phyloP scores from a whole-genome alignment of 2,329 filamentous ascomycete species.

The Phaeosphaeria sp. region DNA sequence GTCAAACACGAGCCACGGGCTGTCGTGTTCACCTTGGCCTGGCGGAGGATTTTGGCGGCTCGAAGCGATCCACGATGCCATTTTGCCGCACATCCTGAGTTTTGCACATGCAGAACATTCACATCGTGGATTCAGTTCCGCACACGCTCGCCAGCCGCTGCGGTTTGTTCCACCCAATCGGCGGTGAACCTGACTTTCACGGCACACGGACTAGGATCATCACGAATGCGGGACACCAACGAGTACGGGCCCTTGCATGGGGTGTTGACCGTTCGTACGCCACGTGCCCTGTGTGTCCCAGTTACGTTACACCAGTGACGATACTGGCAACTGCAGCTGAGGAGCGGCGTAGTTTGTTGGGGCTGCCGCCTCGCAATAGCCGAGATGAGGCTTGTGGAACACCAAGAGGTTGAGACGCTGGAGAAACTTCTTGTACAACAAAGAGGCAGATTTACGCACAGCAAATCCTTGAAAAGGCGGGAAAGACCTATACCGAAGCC shows the following conservation, averaged over 20 bases:
- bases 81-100: background rate
- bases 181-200: slow-evolving; percentile 3
- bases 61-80: background rate
- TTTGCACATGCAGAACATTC: background rate
- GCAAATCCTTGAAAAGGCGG: slow-evolving; percentile 12
- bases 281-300: slow-evolving; percentile 11
- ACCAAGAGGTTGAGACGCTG: slow-evolving; percentile 15
- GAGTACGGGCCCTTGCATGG: slow-evolving; percentile 10
- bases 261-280: slow-evolving; percentile 4
- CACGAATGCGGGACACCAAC: slow-evolving; percentile 5
- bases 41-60: background rate
- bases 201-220: slow-evolving; percentile 7
- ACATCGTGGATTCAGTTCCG: background rate
- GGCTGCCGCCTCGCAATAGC: slow-evolving; percentile 29
- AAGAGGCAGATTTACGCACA: slow-evolving; percentile 13
- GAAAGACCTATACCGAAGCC: slow-evolving; percentile 8
- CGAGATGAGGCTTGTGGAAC: slow-evolving; percentile 29
- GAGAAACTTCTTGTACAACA: slow-evolving; percentile 18
- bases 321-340: slow-evolving; percentile 24
- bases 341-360: slow-evolving; percentile 25
- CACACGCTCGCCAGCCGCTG: slow-evolving; percentile 2
- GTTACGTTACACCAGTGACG: slow-evolving; percentile 19
- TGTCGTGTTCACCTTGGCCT: background rate
- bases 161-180: slow-evolving; percentile 17
- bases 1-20: background rate